Conservation (phyloP, 73 alveolate genomes). For the Effrenium voratum region DNA sequence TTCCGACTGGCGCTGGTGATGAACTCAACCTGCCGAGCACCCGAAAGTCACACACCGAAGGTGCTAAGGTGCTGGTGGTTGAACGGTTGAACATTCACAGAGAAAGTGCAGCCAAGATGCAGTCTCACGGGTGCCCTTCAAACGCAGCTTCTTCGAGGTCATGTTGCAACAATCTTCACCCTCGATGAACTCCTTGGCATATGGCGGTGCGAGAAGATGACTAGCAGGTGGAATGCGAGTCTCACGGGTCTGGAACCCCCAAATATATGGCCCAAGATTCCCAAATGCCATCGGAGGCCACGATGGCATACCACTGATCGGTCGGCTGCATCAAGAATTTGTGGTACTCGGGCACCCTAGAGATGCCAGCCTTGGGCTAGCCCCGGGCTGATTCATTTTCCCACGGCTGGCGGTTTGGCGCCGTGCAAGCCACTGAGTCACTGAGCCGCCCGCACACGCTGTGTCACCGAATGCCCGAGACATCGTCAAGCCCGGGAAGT, state of each 20-base stretch:
- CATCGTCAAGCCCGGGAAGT: slow-evolving; percentile 92
- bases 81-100: too few species aligned
- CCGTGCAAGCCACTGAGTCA: too few species aligned
- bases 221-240: too few species aligned
- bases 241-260: background rate
- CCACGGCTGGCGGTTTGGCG: too few species aligned
- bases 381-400: too few species aligned
- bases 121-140: slow-evolving; percentile 81
- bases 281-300: slow-evolving; percentile 93
- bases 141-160: slow-evolving; percentile 74
- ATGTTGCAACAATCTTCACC: slow-evolving; percentile 91
- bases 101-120: slow-evolving; percentile 2
- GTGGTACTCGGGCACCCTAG: slow-evolving; percentile 89
- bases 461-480: slow-evolving; percentile 91
- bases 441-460: slow-evolving; percentile 45
- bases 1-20: slow-evolving; percentile 85
- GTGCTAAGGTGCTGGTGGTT: too few species aligned
- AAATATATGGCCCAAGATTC: background rate
- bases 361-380: slow-evolving; percentile 18
- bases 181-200: slow-evolving; percentile 87
- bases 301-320: slow-evolving; percentile 90
- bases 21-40: slow-evolving; percentile 63
- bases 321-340: slow-evolving; percentile 74
- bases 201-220: background rate
- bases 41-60: too few species aligned